These are phyloP conservation scores for Thinopyrum elongatum DNA, from an alignment of 176 grass and related monocot genomes.

Conservation along the genomic window DNA sequence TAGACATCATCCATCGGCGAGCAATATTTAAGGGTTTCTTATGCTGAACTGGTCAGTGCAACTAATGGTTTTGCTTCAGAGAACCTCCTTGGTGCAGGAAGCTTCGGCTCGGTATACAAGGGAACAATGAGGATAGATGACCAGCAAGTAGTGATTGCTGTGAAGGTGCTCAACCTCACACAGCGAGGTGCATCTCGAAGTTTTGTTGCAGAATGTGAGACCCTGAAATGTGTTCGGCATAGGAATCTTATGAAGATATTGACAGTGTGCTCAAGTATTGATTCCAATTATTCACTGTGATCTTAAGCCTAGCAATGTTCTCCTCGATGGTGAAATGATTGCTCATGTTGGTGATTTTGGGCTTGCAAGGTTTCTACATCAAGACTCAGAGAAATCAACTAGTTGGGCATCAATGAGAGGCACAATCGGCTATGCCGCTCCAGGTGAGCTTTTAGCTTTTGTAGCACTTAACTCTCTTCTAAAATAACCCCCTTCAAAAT, in stretches of 20 bases:
- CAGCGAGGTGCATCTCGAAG: neutral
- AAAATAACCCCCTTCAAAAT: too few relatives aligned
- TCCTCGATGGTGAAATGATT: neutral
- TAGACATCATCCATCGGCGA: neutral
- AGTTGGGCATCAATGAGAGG: constrained; percentile 13
- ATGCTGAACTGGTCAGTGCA: neutral
- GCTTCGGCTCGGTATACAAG: neutral
- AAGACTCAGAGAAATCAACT: neutral
- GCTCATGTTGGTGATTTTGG: neutral
- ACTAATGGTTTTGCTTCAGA: neutral
- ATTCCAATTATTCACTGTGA: constrained; percentile 10
- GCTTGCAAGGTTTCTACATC: constrained; percentile 11
- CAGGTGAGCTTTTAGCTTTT: neutral
- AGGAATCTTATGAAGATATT: constrained; percentile 14
- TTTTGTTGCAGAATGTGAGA: neutral
- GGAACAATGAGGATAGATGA: neutral
- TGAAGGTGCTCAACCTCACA: neutral
- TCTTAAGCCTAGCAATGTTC: constrained; percentile 14
- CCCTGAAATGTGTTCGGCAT: neutral
- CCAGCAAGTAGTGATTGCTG: neutral
- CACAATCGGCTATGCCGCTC: neutral
- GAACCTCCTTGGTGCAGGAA: neutral
- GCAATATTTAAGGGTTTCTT: neutral
- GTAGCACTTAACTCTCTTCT: too few relatives aligned
- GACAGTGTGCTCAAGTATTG: neutral